phyloP scores from a whole-genome alignment of 192 early-diverging fungal species.

The Coemansia umbellata region DNA sequence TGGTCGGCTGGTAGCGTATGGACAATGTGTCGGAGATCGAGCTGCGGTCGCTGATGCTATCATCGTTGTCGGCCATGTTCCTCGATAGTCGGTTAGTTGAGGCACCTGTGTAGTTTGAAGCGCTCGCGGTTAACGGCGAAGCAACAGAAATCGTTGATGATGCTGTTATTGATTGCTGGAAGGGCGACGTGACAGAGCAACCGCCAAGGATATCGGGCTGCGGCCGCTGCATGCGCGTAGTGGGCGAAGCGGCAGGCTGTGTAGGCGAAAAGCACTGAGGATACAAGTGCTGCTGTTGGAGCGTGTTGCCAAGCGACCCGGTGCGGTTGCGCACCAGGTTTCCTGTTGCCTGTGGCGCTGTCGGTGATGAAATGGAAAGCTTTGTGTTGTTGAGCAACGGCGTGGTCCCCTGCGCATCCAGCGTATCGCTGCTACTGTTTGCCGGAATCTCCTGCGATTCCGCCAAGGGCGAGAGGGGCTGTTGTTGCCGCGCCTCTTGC shows the following conservation, averaged over 20 bases:
- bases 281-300: slow-evolving; percentile 14
- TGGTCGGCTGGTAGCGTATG: slow-evolving; percentile 30
- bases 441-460: slow-evolving; percentile 36
- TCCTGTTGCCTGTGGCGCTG: too few species aligned
- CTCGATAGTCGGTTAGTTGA: slow-evolving; percentile 29
- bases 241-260: not conserved
- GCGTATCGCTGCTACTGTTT: slow-evolving; percentile 17
- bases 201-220: too few species aligned
- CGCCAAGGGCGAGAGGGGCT: slow-evolving; percentile 33
- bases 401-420: not conserved
- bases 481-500: slow-evolving; percentile 11
- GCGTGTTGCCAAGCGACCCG: slow-evolving; percentile 24
- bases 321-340: slow-evolving; percentile 22
- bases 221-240: not conserved
- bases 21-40: slow-evolving; percentile 45
- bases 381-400: not conserved
- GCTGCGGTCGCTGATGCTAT: slow-evolving; percentile 43
- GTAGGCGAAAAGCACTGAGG: slow-evolving; percentile 4
- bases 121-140: too few species aligned
- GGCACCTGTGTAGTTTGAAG: too few species aligned
- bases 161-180: too few species aligned
- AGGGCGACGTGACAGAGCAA: too few species aligned
- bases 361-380: too few species aligned
- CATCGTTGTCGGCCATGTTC: slow-evolving; percentile 31
- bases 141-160: too few species aligned